Percentiles rank a stretch among this genome's conserved stretches.
Evolutionary conservation across 164 flowering plant species (phyloP).

Genomic region (Kingdonia uniflora): DNA sequence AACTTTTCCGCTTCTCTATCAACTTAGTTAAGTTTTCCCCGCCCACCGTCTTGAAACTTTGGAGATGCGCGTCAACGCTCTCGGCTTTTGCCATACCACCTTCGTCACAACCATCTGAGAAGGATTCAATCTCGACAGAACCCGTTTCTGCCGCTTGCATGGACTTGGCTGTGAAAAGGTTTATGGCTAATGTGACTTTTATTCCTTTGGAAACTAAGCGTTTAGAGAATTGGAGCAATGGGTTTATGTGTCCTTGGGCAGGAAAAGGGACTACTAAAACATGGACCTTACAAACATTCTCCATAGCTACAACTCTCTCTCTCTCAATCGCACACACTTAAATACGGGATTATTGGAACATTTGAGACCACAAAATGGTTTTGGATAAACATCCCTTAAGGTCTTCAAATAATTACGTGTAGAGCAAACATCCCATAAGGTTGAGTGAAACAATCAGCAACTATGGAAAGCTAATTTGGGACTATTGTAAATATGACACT

Average conservation of each 20-base stretch:
- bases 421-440: too few relatives aligned
- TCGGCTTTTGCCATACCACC: background rate
- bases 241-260: constrained; percentile 20
- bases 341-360: too few relatives aligned
- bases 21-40: background rate
- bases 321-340: too few relatives aligned
- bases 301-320: background rate
- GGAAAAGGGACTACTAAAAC: constrained; percentile 19
- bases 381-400: too few relatives aligned
- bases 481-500: too few relatives aligned
- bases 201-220: constrained; percentile 12
- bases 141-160: constrained; percentile 5
- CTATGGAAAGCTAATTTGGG: too few relatives aligned
- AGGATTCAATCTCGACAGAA: constrained; percentile 1
- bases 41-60: background rate
- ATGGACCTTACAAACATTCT: constrained; percentile 6
- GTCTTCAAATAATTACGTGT: too few relatives aligned
- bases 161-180: constrained; percentile 12
- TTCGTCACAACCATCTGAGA: background rate
- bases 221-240: constrained; percentile 20
- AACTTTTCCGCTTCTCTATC: constrained; percentile 1
- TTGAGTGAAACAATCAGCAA: too few relatives aligned
- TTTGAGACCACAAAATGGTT: too few relatives aligned
- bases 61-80: background rate
- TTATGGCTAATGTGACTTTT: constrained; percentile 16